phyloP scores from a whole-genome alignment of 305 asterid species.

The Fraxinus floribunda region DNA sequence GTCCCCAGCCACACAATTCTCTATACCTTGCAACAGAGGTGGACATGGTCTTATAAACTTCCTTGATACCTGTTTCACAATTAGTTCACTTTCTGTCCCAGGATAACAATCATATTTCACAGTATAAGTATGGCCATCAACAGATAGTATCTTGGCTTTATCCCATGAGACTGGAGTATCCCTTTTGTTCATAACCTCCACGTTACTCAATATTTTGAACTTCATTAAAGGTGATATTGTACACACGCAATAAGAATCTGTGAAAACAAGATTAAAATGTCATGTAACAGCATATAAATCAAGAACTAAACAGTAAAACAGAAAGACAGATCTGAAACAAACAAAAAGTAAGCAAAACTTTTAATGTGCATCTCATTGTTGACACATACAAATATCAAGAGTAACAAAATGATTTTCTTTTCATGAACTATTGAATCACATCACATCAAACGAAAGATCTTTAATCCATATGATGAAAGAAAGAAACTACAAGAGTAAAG shows the following conservation, averaged over 20 bases:
- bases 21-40: constrained; percentile 37
- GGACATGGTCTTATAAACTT: constrained; percentile 61
- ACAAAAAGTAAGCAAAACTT: not conserved
- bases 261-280: constrained; percentile 4
- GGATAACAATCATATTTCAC: constrained; percentile 45
- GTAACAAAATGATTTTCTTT: not conserved
- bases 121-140: constrained; percentile 43
- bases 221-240: constrained; percentile 41
- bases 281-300: constrained; percentile 6
- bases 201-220: constrained; percentile 57
- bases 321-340: not conserved
- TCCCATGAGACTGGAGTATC: constrained; percentile 55
- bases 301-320: constrained; percentile 7
- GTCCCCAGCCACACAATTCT: constrained; percentile 49
- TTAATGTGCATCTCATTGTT: not conserved
- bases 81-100: constrained; percentile 21
- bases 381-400: not conserved
- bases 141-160: constrained; percentile 43
- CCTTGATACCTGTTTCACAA: constrained; percentile 50
- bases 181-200: constrained; percentile 62
- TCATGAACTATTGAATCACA: not conserved
- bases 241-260: constrained; percentile 41
- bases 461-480: not conserved
- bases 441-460: not conserved
- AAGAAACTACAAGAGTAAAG: not conserved